Evolutionary conservation across 805 yeast species (phyloP).

Genomic region (Pichia cephalocereana): DNA sequence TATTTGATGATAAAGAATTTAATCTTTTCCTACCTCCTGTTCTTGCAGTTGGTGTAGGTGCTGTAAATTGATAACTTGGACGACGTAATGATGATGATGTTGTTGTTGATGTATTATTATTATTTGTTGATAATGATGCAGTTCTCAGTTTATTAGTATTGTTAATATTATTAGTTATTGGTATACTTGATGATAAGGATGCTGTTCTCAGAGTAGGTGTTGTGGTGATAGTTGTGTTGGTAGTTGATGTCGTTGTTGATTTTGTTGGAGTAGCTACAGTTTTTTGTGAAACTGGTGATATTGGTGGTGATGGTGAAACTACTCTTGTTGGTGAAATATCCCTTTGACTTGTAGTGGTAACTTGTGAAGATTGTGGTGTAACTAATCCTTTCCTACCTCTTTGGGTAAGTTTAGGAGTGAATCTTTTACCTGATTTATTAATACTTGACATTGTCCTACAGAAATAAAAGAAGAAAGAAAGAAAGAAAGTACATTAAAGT

Average conservation of each 20-base stretch:
- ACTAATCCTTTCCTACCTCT: constrained; percentile 11
- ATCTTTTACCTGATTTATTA: constrained; percentile 50
- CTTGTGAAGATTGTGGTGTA: constrained; percentile 4
- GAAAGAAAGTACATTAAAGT: too few relatives aligned
- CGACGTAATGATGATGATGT: too few relatives aligned
- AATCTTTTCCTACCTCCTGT: constrained; percentile 1
- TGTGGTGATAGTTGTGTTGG: neutral
- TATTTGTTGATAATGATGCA: too few relatives aligned
- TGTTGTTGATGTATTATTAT: too few relatives aligned
- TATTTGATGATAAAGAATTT: constrained; percentile 9
- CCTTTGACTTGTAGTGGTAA: too few relatives aligned
- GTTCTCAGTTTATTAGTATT: too few relatives aligned
- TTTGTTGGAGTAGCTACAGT: neutral
- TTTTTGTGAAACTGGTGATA: constrained; percentile 1
- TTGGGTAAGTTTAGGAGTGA: constrained; percentile 47
- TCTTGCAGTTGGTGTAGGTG: neutral
- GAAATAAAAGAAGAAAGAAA: too few relatives aligned
- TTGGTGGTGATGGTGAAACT: neutral
- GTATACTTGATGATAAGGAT: too few relatives aligned
- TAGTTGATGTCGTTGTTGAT: neutral
- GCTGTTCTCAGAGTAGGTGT: neutral
- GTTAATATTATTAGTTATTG: too few relatives aligned
- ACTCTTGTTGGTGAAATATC: neutral
- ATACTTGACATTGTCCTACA: constrained; percentile 12
- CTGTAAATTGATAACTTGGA: neutral